Evolutionary conservation across 2,329 filamentous ascomycete genomes (phyloP), one percentile per base, ranked within the genome.

Genomic region (Leptographium wingfieldii): DNA sequence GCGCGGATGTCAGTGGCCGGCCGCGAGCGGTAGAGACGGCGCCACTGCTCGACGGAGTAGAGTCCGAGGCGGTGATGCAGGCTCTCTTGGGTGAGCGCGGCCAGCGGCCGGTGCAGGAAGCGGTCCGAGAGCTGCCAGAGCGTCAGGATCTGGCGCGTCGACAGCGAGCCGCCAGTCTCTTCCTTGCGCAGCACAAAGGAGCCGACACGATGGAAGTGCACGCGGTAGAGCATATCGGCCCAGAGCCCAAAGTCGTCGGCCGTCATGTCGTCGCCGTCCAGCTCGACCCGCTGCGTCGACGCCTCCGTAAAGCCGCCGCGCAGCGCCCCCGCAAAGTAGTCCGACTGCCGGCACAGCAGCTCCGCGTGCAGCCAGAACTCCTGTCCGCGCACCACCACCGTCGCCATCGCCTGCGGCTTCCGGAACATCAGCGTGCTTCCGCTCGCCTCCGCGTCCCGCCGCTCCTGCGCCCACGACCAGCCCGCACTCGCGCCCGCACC

Each of bases 61-160:
- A 66, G 65, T 49, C 62, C 59, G 9, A 65, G 61, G 3, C 63
- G 64, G 60, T 66, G 63, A 46, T 63, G 60, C 33, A 66, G 60
- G 61, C 64, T 66, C 58, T 67, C 65, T 51, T 65, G 58, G 46
- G 57, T 59, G 6, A 65, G 40, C 12, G 33, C 29, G 3, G 55
- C 52, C 25, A 67, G 19, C 22, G 40, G 53, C 5, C 25, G 25
- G 59, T 63, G 60, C 60, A 63, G 53, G 43, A 67, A 65, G n/a
- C 64, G 64, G 59, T 63, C 60, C 7, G 62, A 61, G 2, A 67
- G 60, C 54, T 61, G 59, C 66, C 66, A 68, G 19, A 68, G 61
- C n/a, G 55, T 61, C 46, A 68, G 49, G 35, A 68, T 61, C 61
- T 62, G 61, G 57, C 60, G 62, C 7, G 65, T 66, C 6, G 65